phyloP scores from a whole-genome alignment of 1,284 basidiomycete species.

The Fomitopsis schrenkii region DNA sequence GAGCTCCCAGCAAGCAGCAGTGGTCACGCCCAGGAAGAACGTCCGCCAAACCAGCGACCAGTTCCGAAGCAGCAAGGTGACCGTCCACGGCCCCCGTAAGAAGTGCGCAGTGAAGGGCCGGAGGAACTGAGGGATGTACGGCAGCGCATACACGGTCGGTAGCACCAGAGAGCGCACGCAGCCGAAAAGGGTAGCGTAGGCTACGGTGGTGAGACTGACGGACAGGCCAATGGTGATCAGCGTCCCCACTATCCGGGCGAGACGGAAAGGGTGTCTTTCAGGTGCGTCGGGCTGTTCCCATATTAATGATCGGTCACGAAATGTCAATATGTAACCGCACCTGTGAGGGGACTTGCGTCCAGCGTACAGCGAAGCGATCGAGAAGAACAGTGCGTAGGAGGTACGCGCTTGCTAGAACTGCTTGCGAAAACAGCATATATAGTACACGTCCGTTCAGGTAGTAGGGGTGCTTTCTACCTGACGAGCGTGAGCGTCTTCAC shows the following conservation, averaged over 20 bases:
- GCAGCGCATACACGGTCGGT: conserved; percentile 50
- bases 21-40: conserved; percentile 47
- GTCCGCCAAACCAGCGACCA: conserved; percentile 40
- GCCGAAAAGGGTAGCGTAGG: conserved; percentile 41
- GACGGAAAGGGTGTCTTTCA: conserved; percentile 14
- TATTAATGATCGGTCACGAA: background rate
- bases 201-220: conserved; percentile 32
- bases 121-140: conserved; percentile 44
- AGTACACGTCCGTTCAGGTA: conserved; percentile 64
- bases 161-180: conserved; percentile 39
- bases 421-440: conserved; percentile 53
- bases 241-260: conserved; percentile 31
- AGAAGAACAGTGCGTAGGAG: conserved; percentile 50
- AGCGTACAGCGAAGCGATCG: conserved; percentile 53
- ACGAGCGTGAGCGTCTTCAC: background rate
- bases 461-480: conserved; percentile 59
- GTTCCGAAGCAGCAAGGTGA: conserved; percentile 45
- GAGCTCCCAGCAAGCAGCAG: conserved; percentile 55
- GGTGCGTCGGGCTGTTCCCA: background rate
- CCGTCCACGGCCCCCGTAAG: conserved; percentile 50
- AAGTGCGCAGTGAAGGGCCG: conserved; percentile 63
- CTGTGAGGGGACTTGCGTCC: conserved; percentile 26
- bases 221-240: conserved; percentile 37
- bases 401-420: conserved; percentile 41
- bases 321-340: background rate